Conservation (phyloP, 305 asterid genomes). For the Fraxinus platypoda region DNA sequence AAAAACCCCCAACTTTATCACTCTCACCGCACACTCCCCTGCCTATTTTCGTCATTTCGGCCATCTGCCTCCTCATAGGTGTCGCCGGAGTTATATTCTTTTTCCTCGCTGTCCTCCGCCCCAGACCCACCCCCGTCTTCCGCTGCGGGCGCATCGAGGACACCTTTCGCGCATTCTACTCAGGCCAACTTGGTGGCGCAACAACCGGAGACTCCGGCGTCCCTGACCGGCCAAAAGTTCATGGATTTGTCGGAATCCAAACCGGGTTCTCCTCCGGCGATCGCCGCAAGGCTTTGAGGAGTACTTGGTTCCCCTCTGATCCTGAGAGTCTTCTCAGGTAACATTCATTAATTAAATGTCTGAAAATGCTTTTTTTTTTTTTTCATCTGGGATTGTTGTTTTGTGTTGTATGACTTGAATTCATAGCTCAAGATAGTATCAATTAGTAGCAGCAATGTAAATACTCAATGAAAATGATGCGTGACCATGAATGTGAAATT, state of each 20-base stretch:
- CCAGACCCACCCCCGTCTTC: constrained; percentile 9
- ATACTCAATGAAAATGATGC: background rate
- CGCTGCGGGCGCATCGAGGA: constrained; percentile 24
- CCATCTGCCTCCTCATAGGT: constrained; percentile 22
- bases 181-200: constrained; percentile 19
- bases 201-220: constrained; percentile 14
- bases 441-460: background rate
- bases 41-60: constrained; percentile 8
- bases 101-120: constrained; percentile 13
- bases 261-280: constrained; percentile 24
- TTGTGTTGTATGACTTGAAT: background rate
- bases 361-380: background rate
- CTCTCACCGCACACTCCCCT: background rate
- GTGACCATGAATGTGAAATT: background rate
- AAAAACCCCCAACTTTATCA: constrained; percentile 9
- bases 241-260: constrained; percentile 27
- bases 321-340: constrained; percentile 25
- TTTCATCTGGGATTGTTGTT: background rate
- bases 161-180: constrained; percentile 25
- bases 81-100: constrained; percentile 19
- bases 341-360: background rate
- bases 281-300: constrained; percentile 25
- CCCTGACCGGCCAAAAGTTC: constrained; percentile 21
- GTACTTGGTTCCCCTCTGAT: constrained; percentile 30
- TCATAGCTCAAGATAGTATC: background rate